A percentile compares a stretch with the other conserved stretches of the same genome.
phyloP scores from a whole-genome alignment of 768 basidiomycete genomes.

The Dioszegia crocea region DNA sequence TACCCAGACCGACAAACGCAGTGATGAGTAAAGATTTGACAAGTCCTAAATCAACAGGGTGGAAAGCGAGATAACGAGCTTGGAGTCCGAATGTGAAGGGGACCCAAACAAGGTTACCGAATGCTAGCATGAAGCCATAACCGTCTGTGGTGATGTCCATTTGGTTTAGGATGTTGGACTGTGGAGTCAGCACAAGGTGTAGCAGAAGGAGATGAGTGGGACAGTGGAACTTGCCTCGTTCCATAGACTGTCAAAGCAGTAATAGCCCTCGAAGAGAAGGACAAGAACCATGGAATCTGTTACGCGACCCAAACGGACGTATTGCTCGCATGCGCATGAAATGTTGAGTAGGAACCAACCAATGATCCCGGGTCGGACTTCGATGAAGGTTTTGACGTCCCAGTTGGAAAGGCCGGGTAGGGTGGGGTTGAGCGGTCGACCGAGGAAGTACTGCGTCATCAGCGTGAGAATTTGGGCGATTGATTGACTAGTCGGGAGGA shows the following conservation, averaged over 20 bases:
- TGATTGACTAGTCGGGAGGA: too few species aligned
- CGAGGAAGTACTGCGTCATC: constrained; percentile 42
- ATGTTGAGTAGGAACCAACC: constrained; percentile 88
- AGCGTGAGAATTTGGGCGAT: neutral
- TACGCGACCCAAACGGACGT: constrained; percentile 66
- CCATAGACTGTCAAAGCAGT: constrained; percentile 79
- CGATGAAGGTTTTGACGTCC: constrained; percentile 74
- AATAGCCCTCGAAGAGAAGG: constrained; percentile 76
- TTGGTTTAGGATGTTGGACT: constrained; percentile 84
- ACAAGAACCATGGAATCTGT: constrained; percentile 93
- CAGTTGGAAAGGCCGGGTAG: constrained; percentile 53
- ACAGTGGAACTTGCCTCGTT: constrained; percentile 84
- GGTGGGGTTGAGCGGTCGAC: constrained; percentile 70
- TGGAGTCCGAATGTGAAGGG: constrained; percentile 92
- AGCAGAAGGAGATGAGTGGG: neutral
- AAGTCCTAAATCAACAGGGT: constrained; percentile 70
- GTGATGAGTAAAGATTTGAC: constrained; percentile 57
- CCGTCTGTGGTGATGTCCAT: constrained; percentile 99
- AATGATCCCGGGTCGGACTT: constrained; percentile 83
- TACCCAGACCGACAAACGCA: constrained; percentile 62
- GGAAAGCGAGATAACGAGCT: constrained; percentile 90
- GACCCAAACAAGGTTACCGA: constrained; percentile 89
- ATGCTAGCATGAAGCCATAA: constrained; percentile 95
- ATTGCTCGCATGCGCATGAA: constrained; percentile 86
- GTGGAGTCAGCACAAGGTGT: neutral